Conservation (phyloP, 2,329 filamentous ascomycete species). For the Leptoxyphium fumago region DNA sequence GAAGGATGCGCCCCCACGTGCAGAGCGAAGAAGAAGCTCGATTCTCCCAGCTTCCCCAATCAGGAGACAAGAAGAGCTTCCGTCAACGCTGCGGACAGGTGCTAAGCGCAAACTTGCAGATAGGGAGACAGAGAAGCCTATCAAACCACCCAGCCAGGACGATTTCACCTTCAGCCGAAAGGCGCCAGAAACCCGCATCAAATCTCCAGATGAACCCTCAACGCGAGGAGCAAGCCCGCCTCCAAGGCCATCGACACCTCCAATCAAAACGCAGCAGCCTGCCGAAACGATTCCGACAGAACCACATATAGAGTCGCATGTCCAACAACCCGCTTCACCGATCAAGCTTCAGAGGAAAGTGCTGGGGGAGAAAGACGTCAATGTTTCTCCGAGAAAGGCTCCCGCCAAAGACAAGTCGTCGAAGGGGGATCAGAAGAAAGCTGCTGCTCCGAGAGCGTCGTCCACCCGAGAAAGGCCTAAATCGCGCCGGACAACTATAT, state of each 20-base stretch:
- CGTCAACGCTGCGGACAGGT: slow-evolving; percentile 27
- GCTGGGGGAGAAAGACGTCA: slow-evolving; percentile 27
- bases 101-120: slow-evolving; percentile 44
- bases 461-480: slow-evolving; percentile 2
- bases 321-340: background rate
- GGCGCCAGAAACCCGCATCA: slow-evolving; percentile 5
- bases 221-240: slow-evolving; percentile 8
- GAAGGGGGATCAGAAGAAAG: slow-evolving; percentile 8
- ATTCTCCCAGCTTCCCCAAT: slow-evolving; percentile 26
- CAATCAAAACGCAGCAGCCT: background rate
- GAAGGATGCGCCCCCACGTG: slow-evolving; percentile 34
- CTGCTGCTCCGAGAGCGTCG: slow-evolving; percentile 1
- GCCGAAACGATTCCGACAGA: slow-evolving; percentile 1
- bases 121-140: slow-evolving; percentile 33
- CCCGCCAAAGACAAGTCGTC: slow-evolving; percentile 3
- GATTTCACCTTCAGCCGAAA: slow-evolving; percentile 34
- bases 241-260: slow-evolving; percentile 7
- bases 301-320: slow-evolving; percentile 1
- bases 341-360: slow-evolving; percentile 15
- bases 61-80: slow-evolving; percentile 20
- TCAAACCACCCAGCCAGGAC: slow-evolving; percentile 19
- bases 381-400: slow-evolving; percentile 21
- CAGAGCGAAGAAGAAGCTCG: slow-evolving; percentile 26
- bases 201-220: slow-evolving; percentile 2
- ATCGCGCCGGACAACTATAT: slow-evolving; percentile 4